phyloP scores from a whole-genome alignment of 495 filamentous ascomycete genomes.

The Tetracladium marchalianum region DNA sequence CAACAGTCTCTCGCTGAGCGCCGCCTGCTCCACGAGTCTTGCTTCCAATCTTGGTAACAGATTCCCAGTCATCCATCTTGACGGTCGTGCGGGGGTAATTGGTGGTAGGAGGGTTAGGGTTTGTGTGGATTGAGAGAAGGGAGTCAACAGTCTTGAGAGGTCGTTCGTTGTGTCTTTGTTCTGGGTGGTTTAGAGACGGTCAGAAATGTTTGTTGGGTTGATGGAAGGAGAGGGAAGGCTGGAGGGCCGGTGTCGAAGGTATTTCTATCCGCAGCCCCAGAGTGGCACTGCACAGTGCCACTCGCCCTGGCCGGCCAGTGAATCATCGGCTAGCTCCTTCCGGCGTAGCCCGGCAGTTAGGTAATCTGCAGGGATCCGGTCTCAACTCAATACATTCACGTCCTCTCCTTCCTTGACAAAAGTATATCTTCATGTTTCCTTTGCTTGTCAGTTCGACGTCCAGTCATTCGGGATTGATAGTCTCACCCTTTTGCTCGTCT shows the following conservation, averaged over 20 bases:
- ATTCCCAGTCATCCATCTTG: constrained; percentile 64
- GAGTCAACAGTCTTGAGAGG: background rate
- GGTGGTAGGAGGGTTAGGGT: background rate
- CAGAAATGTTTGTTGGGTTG: constrained; percentile 17
- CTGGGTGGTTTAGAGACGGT: constrained; percentile 10
- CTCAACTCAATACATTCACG: too few relatives aligned
- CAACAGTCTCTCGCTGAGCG: constrained; percentile 67
- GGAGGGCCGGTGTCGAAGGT: too few relatives aligned
- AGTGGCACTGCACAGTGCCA: too few relatives aligned
- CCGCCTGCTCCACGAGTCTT: constrained; percentile 56
- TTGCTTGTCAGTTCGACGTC: too few relatives aligned
- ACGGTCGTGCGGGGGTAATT: constrained; percentile 2
- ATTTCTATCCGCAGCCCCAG: too few relatives aligned
- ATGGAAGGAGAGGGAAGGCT: constrained; percentile 25
- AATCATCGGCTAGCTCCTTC: too few relatives aligned
- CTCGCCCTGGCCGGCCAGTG: too few relatives aligned
- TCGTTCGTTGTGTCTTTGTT: background rate
- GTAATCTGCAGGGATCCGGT: background rate
- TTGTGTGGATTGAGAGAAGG: background rate
- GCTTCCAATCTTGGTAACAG: constrained; percentile 86
- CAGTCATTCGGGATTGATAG: too few relatives aligned
- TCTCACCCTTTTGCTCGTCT: too few relatives aligned
- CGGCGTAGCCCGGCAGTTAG: background rate
- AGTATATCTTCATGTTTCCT: too few relatives aligned
- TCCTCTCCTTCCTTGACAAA: too few relatives aligned